These are phyloP conservation scores for Candida rishiriensis DNA, from an alignment of 805 yeast species.

Conservation along the genomic window DNA sequence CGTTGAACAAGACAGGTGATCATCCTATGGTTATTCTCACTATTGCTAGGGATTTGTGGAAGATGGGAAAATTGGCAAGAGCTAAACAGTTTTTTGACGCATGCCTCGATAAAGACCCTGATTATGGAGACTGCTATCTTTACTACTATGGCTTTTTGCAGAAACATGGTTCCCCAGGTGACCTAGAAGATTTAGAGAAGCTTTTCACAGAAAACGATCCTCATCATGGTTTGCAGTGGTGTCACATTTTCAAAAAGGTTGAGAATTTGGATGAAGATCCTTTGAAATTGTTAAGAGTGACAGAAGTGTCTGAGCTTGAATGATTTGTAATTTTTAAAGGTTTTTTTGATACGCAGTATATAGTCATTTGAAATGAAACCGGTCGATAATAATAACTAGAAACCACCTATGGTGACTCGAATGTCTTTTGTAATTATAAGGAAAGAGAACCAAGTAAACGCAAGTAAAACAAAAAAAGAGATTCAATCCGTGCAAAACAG, in stretches of 20 bases:
- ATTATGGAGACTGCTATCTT: conserved; percentile 76
- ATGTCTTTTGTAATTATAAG: no score
- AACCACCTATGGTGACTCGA: no score
- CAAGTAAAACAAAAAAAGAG: no score
- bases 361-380: no score
- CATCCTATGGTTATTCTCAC: conserved; percentile 52
- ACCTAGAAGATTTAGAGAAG: conserved; percentile 31
- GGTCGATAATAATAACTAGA: no score
- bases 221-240: conserved; percentile 61
- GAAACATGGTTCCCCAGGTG: conserved; percentile 36
- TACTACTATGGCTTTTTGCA: conserved; percentile 49
- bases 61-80: conserved; percentile 55
- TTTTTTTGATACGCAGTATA: no score
- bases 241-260: conserved; percentile 42
- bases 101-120: conserved; percentile 40
- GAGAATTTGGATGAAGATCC: conserved; percentile 23
- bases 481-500: no score
- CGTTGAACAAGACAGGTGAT: conserved; percentile 62
- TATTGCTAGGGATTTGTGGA: conserved; percentile 67
- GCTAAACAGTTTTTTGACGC: conserved; percentile 77
- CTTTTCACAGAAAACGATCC: conserved; percentile 46
- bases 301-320: no score
- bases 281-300: conserved; percentile 15
- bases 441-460: no score
- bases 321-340: no score